A percentile compares a stretch with the other conserved stretches of the same genome.
Evolutionary conservation across 805 yeast species (phyloP).

Genomic region (Citeromyces matritensis): DNA sequence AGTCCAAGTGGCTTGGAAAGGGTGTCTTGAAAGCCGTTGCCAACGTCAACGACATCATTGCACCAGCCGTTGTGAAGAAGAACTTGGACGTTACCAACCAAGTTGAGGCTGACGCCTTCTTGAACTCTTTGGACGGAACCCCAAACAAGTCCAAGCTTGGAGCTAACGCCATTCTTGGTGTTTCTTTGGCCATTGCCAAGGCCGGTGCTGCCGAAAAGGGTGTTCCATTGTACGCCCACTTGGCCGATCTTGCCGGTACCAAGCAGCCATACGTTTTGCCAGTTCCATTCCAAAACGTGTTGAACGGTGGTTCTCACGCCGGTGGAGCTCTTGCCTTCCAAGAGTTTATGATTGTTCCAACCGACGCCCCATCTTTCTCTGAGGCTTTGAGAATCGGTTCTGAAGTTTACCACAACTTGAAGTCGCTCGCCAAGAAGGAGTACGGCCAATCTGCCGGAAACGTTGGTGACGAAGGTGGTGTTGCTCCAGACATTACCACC

Average conservation of each 20-base stretch:
- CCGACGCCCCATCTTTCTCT: slow-evolving; percentile 77
- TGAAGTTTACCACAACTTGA: slow-evolving; percentile 95
- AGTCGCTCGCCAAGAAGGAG: slow-evolving; percentile 81
- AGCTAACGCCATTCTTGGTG: slow-evolving; percentile 98
- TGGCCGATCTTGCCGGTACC: slow-evolving; percentile 68
- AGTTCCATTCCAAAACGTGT: slow-evolving; percentile 97
- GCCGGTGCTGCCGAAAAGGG: slow-evolving; percentile 96
- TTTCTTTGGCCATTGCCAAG: slow-evolving; percentile 90
- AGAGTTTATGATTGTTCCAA: slow-evolving; percentile 98
- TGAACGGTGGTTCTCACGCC: slow-evolving; percentile 99
- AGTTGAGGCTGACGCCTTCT: slow-evolving; percentile 74
- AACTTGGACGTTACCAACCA: slow-evolving; percentile 79
- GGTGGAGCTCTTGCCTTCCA: slow-evolving; percentile 99
- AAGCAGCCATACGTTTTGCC: slow-evolving; percentile 84
- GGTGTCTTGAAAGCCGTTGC: slow-evolving; percentile 96
- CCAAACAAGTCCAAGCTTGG: slow-evolving; percentile 95
- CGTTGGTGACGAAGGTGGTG: slow-evolving; percentile 99
- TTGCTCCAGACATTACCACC: slow-evolving; percentile 93
- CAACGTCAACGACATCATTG: slow-evolving; percentile 89
- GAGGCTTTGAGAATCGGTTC: slow-evolving; percentile 96
- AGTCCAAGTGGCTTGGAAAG: slow-evolving; percentile 96
- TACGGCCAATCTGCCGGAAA: slow-evolving; percentile 98
- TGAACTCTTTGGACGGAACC: slow-evolving; percentile 84
- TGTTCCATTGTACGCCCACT: slow-evolving; percentile 87
- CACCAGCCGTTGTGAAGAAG: slow-evolving; percentile 81